Percentiles rank a stretch among this genome's conserved stretches.
phyloP scores from a whole-genome alignment of 306 rosid genomes.

The Mimosa pudica region DNA sequence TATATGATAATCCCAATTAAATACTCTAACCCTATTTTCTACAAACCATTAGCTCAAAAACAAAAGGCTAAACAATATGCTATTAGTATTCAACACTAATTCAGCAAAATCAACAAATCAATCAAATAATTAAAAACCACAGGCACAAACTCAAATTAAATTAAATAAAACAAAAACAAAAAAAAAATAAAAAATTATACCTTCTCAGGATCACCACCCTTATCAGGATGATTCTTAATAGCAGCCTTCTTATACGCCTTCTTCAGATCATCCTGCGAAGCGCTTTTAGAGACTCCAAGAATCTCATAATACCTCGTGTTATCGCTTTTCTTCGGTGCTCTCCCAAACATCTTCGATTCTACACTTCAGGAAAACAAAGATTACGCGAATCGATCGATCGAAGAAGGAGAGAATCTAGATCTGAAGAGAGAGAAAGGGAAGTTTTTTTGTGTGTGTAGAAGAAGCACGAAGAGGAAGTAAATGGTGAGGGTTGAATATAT shows the following conservation, averaged over 20 bases:
- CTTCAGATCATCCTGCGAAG: constrained; percentile 78
- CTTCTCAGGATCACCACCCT: constrained; percentile 95
- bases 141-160: no score
- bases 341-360: constrained; percentile 61
- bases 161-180: no score
- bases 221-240: constrained; percentile 86
- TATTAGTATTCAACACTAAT: no score
- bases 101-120: no score
- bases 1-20: no score
- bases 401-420: constrained; percentile 24
- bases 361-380: not conserved
- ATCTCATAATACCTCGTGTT: constrained; percentile 72
- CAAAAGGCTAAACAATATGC: no score
- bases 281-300: constrained; percentile 72
- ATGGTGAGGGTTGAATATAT: not conserved
- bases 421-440: not conserved
- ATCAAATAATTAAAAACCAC: no score
- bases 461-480: not conserved
- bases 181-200: constrained; percentile 16
- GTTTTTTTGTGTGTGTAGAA: not conserved
- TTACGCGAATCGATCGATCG: not conserved
- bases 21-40: no score
- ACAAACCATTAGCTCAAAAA: no score
- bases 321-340: constrained; percentile 75
- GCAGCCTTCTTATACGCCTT: constrained; percentile 93